Conservation (phyloP, 129 eudicot genomes). For the Daucus carota region DNA sequence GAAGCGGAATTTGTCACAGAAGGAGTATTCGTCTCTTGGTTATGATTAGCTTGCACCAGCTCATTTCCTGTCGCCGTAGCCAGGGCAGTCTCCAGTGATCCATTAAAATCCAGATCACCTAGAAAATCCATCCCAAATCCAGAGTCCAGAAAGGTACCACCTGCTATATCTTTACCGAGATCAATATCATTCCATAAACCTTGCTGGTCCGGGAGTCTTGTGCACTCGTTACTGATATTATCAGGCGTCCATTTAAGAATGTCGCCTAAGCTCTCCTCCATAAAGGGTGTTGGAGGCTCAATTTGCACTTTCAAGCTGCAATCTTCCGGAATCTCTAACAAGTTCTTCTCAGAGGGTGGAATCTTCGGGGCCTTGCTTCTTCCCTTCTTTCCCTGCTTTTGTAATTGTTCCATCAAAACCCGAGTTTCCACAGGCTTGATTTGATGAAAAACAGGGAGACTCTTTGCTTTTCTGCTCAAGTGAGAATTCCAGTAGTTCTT, state of each 20-base stretch:
- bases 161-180: neutral
- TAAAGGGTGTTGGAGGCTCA: conserved; percentile 13
- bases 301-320: neutral
- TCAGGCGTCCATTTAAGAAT: neutral
- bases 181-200: neutral
- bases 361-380: neutral
- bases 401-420: neutral
- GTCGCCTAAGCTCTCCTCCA: conserved; percentile 16
- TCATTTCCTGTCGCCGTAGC: neutral
- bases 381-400: neutral
- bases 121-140: neutral
- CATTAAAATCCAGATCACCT: neutral
- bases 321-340: neutral
- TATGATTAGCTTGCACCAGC: neutral
- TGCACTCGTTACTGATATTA: neutral
- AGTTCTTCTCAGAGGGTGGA: neutral
- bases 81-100: neutral
- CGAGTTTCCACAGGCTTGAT: neutral
- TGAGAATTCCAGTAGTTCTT: conserved; percentile 88
- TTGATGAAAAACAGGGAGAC: conserved; percentile 16
- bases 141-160: neutral
- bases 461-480: conserved; percentile 40
- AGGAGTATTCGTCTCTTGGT: neutral
- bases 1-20: neutral
- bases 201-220: neutral